Percentiles rank a stretch among this genome's conserved stretches.
phyloP scores from a whole-genome alignment of 345 rosid species.

The Trapa incisa region DNA sequence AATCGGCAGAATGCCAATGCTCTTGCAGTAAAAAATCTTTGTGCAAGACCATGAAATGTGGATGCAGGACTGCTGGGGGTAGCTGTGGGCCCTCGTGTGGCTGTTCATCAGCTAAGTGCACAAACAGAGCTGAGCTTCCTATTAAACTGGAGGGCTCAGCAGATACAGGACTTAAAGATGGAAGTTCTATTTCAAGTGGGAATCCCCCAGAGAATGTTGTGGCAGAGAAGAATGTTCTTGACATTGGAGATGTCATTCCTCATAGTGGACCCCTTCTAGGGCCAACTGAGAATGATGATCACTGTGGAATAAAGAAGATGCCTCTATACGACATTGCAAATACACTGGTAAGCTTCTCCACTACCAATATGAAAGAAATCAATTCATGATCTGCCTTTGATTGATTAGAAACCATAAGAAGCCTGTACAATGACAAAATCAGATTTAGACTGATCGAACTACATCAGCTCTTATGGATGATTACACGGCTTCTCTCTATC shows the following conservation, averaged over 20 bases:
- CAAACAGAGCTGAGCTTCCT: constrained; percentile 34
- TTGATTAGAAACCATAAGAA: background rate
- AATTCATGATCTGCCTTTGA: background rate
- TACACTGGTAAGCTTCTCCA: constrained; percentile 27
- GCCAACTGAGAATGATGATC: constrained; percentile 22
- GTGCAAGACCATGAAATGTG: constrained; percentile 74
- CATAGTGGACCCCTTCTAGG: constrained; percentile 19
- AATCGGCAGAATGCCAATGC: constrained; percentile 53
- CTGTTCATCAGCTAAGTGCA: constrained; percentile 50
- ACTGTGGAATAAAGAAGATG: constrained; percentile 35
- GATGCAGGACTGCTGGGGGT: constrained; percentile 51
- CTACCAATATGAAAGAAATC: background rate
- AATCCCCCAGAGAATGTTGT: constrained; percentile 11
- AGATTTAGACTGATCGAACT: background rate
- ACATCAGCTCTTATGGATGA: background rate
- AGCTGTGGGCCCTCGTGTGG: constrained; percentile 63
- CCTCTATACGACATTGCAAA: constrained; percentile 75
- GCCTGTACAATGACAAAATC: background rate
- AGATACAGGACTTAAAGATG: constrained; percentile 5
- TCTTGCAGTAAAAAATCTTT: constrained; percentile 59
- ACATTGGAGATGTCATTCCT: constrained; percentile 20
- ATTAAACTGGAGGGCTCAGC: constrained; percentile 12
- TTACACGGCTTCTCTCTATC: background rate
- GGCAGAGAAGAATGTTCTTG: constrained; percentile 19
- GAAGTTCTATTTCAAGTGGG: background rate